These are phyloP conservation scores for Aspergillus japonicus DNA, from an alignment of 2,329 filamentous ascomycete genomes.

Conservation along the genomic window DNA sequence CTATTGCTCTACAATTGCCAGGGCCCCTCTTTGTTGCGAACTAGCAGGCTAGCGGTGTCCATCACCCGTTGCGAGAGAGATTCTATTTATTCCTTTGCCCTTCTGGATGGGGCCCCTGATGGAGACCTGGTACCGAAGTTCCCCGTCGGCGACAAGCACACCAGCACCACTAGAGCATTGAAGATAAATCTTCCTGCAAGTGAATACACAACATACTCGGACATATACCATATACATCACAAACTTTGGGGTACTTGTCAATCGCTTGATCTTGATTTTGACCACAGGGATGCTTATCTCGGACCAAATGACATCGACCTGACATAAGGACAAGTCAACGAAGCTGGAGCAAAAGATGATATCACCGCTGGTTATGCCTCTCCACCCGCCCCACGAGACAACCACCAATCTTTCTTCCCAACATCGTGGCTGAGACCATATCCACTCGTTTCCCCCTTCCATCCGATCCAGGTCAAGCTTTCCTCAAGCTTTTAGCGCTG, in stretches of 20 bases:
- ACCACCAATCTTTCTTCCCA: not conserved
- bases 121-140: not conserved
- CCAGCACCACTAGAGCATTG: too few species aligned
- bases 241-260: not conserved
- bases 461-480: conserved; percentile 21
- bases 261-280: too few species aligned
- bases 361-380: not conserved
- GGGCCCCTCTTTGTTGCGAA: not conserved
- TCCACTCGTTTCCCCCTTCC: conserved; percentile 2
- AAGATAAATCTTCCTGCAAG: too few species aligned
- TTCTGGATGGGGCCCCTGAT: not conserved
- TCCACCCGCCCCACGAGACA: not conserved
- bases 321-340: not conserved
- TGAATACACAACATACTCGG: not conserved
- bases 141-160: too few species aligned
- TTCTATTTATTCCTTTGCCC: not conserved
- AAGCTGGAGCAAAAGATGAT: not conserved
- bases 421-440: conserved; percentile 9
- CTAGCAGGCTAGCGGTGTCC: not conserved
- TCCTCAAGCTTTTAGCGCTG: conserved; percentile 22
- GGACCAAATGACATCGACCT: not conserved
- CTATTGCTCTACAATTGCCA: not conserved
- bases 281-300: not conserved
- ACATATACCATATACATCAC: too few species aligned
- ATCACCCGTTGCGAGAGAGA: not conserved